Percentiles rank a stretch among this genome's conserved stretches.
These are phyloP conservation scores for Talaromyces verruculosus DNA, from an alignment of 2,329 filamentous ascomycete species.

Conservation along the genomic window DNA sequence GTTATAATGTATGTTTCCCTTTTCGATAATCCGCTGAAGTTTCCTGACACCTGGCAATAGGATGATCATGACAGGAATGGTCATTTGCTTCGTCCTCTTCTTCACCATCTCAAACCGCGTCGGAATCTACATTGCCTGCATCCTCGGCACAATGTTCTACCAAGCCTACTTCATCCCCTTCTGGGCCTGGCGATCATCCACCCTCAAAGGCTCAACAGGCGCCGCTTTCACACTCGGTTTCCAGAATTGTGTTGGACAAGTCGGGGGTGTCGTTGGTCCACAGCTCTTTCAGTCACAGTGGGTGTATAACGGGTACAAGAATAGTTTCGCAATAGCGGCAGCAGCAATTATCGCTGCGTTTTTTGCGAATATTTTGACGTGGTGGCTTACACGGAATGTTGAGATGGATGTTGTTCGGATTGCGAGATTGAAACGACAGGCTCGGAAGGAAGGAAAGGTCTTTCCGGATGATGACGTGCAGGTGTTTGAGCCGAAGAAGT, in stretches of 20 bases:
- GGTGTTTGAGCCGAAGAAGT: background rate
- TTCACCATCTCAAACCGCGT: slow-evolving; percentile 37
- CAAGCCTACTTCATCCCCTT: slow-evolving; percentile 48
- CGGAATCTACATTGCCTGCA: slow-evolving; percentile 48
- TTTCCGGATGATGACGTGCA: slow-evolving; percentile 33
- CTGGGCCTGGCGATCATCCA: slow-evolving; percentile 49
- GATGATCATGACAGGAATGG: slow-evolving; percentile 23
- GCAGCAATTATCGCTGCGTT: slow-evolving; percentile 26
- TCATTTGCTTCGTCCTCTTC: slow-evolving; percentile 49
- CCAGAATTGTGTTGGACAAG: slow-evolving; percentile 46
- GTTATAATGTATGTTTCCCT: background rate
- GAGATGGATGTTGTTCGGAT: slow-evolving; percentile 42
- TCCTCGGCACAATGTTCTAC: slow-evolving; percentile 49
- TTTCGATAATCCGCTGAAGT: too few relatives aligned
- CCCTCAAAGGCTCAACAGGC: slow-evolving; percentile 45
- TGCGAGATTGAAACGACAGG: slow-evolving; percentile 31
- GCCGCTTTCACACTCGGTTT: slow-evolving; percentile 49
- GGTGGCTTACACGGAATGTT: slow-evolving; percentile 45
- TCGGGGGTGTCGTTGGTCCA: slow-evolving; percentile 49
- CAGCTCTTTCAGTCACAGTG: slow-evolving; percentile 47
- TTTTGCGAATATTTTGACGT: slow-evolving; percentile 43
- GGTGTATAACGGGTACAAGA: slow-evolving; percentile 45
- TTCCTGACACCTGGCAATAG: background rate
- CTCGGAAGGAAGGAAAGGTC: slow-evolving; percentile 29
- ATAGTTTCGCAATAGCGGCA: slow-evolving; percentile 37